Conservation (phyloP, 495 filamentous ascomycete species). For the Hyaloscypha finlandica region DNA sequence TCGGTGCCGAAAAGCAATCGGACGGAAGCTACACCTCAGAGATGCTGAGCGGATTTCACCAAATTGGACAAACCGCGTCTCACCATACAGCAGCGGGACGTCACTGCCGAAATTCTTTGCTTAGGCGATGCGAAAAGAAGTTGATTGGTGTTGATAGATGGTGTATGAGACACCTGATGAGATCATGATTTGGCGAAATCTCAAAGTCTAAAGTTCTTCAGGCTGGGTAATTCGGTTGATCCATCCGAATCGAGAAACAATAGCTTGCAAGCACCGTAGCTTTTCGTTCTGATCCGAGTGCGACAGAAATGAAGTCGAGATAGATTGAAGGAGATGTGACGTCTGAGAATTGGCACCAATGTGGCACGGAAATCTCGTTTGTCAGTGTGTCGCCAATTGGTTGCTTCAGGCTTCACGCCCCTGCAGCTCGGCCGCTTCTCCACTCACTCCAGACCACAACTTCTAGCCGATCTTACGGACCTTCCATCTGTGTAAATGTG, state of each 20-base stretch:
- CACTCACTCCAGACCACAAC: background rate
- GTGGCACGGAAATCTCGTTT: background rate
- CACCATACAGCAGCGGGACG: slow-evolving; percentile 37
- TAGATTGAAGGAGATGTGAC: no score
- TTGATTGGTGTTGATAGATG: background rate
- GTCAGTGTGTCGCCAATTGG: background rate
- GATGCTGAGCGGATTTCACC: slow-evolving; percentile 40
- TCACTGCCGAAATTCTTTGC: slow-evolving; percentile 35
- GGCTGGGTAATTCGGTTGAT: background rate
- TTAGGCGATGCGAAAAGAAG: background rate
- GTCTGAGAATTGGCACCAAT: background rate
- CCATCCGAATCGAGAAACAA: background rate
- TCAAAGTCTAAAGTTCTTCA: background rate
- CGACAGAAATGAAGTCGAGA: no score
- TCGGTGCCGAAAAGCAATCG: slow-evolving; percentile 36
- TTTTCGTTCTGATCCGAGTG: no score
- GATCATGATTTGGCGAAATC: no score
- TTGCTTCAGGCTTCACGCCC: background rate
- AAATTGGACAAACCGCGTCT: slow-evolving; percentile 41
- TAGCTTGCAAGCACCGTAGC: background rate
- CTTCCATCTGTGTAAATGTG: background rate
- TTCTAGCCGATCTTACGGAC: background rate
- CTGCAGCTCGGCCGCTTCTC: background rate
- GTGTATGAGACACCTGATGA: background rate
- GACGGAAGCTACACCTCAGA: slow-evolving; percentile 38